phyloP scores from a whole-genome alignment of 164 flowering plant species.

The Cinnamomum chago region DNA sequence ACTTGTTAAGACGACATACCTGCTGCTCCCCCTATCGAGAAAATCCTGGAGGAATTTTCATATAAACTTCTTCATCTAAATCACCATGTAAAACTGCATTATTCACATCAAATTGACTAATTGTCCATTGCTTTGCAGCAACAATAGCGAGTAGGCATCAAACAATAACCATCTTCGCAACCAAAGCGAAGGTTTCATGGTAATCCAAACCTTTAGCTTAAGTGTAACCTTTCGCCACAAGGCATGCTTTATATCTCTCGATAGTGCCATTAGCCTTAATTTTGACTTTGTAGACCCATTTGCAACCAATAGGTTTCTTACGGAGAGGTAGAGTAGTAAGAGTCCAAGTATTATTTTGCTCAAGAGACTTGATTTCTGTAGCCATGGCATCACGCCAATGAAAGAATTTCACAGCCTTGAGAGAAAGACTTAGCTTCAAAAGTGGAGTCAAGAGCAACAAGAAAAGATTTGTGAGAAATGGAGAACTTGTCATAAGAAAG shows the following conservation, averaged over 20 bases:
- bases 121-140: neutral
- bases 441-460: neutral
- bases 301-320: neutral
- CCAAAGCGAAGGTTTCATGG: neutral
- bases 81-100: constrained; percentile 7
- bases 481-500: neutral
- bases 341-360: neutral
- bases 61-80: neutral
- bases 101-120: neutral
- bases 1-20: too few species aligned
- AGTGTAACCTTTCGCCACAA: constrained; percentile 1
- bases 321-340: neutral
- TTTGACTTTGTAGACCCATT: constrained; percentile 2
- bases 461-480: neutral
- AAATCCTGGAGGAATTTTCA: neutral
- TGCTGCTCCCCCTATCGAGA: neutral
- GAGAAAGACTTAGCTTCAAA: neutral
- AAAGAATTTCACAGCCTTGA: neutral
- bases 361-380: neutral
- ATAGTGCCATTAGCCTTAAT: neutral
- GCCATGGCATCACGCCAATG: constrained; percentile 1
- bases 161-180: neutral
- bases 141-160: too few species aligned
- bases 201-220: neutral
- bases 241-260: neutral